Evolutionary conservation across 2,329 filamentous ascomycete genomes (phyloP), one percentile per base, ranked within the genome.

Genomic region (Tolypocladium pustulatum): DNA sequence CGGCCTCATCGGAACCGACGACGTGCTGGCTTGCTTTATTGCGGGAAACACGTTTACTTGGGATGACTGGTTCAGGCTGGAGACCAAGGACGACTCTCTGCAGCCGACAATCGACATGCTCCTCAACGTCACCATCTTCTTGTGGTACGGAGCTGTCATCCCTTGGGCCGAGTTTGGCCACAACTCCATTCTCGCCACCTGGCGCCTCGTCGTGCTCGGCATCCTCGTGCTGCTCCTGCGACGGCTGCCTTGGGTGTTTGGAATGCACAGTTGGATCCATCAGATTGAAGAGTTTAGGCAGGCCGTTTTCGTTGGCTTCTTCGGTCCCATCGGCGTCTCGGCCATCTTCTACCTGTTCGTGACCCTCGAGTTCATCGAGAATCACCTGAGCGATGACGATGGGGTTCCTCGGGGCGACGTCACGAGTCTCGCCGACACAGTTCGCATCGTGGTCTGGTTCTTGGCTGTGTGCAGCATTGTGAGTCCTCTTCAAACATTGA

Each of bases 21-120:
- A 97, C 67, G 88, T 96, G 0, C 79, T 97, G 8, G 91, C 92
- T 1, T 96, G 91, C 74, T 97, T 97, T 69, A 87, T 96, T 65
- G 92, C 92, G 2, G 92, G 92, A 1, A 96, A 96, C 67, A 84
- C 83, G 1, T 96, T 97, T 65, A 96, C 90, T 0, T 93, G 90
- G 85, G 91, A 96, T 69, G 91, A 96, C 72, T 95, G 90, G 91
- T 97, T 96, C 73, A 87, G 92, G 0, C 77, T 93, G 1, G 89
- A 95, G 71, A 97, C 92, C 0, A 77, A 88, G 65, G 92, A 96
- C 65, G 93, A 97, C 67, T 92, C 89, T 2, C 81, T 97, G n/a
- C 91, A 97, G 69, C 91, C 91, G 0, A 96, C 91, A 0, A 89
- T 97, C 53, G 91, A 97, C 70, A 96, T 96, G 91, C 79, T 97